phyloP scores from a whole-genome alignment of 208 protist species.

The Perkinsela sp. region DNA sequence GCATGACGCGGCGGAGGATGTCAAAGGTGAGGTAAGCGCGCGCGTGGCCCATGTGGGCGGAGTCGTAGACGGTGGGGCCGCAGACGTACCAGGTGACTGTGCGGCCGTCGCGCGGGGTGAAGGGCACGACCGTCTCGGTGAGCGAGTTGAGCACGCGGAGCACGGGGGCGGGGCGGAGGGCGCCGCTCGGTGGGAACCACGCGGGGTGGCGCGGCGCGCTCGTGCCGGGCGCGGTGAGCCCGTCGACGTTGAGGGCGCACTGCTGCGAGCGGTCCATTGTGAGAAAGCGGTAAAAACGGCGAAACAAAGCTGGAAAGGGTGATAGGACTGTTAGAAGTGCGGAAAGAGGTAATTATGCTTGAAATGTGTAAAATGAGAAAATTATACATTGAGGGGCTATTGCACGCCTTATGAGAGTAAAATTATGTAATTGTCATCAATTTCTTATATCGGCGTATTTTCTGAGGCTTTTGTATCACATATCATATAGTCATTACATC shows the following conservation, averaged over 20 bases:
- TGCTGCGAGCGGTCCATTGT: background rate
- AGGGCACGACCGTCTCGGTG: slow-evolving; percentile 32
- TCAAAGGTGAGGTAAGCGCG: slow-evolving; percentile 91
- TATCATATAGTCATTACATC: no score
- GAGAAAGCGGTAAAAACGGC: no score
- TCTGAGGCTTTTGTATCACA: no score
- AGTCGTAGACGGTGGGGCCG: slow-evolving; percentile 87
- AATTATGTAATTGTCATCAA: no score
- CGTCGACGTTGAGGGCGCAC: background rate
- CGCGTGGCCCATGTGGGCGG: slow-evolving; percentile 88
- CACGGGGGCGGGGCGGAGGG: slow-evolving; percentile 5
- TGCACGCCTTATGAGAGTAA: no score
- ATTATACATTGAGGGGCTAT: no score
- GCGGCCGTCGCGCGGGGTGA: slow-evolving; percentile 21
- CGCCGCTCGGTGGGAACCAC: slow-evolving; percentile 25
- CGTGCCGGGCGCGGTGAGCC: slow-evolving; percentile 8
- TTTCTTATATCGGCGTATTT: no score
- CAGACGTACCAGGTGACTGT: slow-evolving; percentile 80
- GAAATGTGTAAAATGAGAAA: no score
- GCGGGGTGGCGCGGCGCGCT: slow-evolving; percentile 24
- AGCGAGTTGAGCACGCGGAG: slow-evolving; percentile 46
- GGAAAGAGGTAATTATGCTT: no score
- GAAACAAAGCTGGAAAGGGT: no score
- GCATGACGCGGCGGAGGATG: slow-evolving; percentile 80
- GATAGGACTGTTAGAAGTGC: no score